Evolutionary conservation across 2,329 filamentous ascomycete genomes (phyloP).

Genomic region (Pleoardoris graminearum): DNA sequence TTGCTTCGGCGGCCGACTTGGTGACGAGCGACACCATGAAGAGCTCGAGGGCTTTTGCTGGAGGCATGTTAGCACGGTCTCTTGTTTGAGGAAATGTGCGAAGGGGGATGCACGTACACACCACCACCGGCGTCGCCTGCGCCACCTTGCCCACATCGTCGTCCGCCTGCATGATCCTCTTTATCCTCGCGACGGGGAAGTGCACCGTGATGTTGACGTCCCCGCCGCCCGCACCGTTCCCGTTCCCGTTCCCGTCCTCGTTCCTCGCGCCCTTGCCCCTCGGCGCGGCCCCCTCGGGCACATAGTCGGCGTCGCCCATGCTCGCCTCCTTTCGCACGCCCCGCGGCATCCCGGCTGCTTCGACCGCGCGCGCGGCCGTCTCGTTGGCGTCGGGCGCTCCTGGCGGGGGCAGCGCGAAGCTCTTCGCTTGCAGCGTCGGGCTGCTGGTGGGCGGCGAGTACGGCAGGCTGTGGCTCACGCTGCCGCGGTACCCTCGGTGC

Average conservation of each 20-base stretch:
- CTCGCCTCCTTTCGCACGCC: conserved; percentile 29
- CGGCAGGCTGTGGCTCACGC: conserved; percentile 24
- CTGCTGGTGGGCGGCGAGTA: conserved; percentile 29
- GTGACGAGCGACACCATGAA: conserved; percentile 96
- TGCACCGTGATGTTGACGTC: conserved; percentile 84
- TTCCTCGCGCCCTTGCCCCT: conserved; percentile 29
- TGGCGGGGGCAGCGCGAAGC: conserved; percentile 1
- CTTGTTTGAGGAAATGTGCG: not conserved
- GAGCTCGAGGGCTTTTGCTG: conserved; percentile 89
- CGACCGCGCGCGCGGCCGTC: conserved; percentile 2
- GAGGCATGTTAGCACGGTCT: conserved; percentile 1
- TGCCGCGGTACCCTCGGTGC: conserved; percentile 43
- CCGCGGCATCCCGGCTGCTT: conserved; percentile 33
- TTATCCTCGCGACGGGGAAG: conserved; percentile 95
- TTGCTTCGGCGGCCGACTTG: conserved; percentile 83
- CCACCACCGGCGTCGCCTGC: conserved; percentile 94
- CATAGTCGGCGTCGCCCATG: conserved; percentile 44
- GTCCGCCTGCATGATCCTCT: conserved; percentile 98
- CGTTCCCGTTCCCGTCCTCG: conserved; percentile 26
- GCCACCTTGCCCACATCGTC: conserved; percentile 98
- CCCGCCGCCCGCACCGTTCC: conserved; percentile 43
- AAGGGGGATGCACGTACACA: conserved; percentile 61
- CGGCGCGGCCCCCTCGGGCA: conserved; percentile 33
- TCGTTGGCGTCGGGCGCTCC: not conserved
- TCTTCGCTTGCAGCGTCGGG: conserved; percentile 24